Base-by-base conservation (phyloP, 2,329 filamentous ascomycete genomes). In the Trichoderma polysporum region DNA sequence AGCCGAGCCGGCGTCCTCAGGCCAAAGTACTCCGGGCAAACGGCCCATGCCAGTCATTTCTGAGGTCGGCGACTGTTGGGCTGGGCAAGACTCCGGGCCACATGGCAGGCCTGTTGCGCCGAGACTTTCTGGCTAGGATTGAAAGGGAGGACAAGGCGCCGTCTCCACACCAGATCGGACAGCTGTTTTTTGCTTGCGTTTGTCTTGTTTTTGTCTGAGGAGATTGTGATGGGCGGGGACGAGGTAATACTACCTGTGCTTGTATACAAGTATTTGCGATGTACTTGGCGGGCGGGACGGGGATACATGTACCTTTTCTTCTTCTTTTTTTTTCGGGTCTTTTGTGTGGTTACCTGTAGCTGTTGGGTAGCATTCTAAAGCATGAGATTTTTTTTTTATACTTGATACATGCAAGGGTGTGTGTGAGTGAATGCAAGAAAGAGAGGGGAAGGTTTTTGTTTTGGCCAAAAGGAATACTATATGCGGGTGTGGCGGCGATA, bases 41-140 rank as follows among this genome's bases (percentile, higher is more conserved):
- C 49, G 17, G 2, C 25, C 37, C 39, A 59, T 59, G 45, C 56
- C 39, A 59, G 39, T 37, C 56, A 17, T 27, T 17, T 22, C n/a
- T 27, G 61, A 56, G 61, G 47, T 60, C 57, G 57, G 49, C 61
- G 49, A 64, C 61, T 33, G 29, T 47, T 45, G 37, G 27, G 27
- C 35, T 15, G 57, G 57, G 29, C 41, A 64, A 33, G 29, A 54
- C 37, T 45, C n/a, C 12, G 50, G 33, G 45, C 35, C 37, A 64
- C 61, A 64, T 64, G 61, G 61, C 61, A 47, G 54, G 53, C 52
- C 62, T 66, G 53, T 25, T 37, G 27, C 19, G 19, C 57, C 57
- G 41, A 50, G 57, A 10, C 17, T 50, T 13, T 39, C 53, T 35
- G 33, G 50, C 61, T 15, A 47, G 61, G 52, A 47, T 45, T 50